Evolutionary conservation across 768 basidiomycete genomes (phyloP).

Genomic region (Suillus americanus): DNA sequence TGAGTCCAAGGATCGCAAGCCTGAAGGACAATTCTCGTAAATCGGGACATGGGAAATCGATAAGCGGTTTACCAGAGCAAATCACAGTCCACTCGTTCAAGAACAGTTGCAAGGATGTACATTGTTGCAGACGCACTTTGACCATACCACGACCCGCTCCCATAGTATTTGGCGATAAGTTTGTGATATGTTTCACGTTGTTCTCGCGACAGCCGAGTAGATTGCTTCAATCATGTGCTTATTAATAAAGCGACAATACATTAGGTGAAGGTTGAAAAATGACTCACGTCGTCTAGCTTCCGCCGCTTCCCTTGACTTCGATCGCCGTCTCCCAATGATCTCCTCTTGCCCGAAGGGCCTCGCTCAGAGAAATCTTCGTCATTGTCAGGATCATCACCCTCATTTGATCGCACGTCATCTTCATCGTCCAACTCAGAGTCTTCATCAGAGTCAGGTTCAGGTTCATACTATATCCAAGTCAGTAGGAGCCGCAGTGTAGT

Average conservation of each 20-base stretch:
- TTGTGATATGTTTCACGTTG: conserved; percentile 64
- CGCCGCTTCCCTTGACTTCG: conserved; percentile 54
- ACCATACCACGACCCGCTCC: conserved; percentile 80
- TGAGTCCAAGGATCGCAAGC: conserved; percentile 92
- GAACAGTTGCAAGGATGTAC: conserved; percentile 85
- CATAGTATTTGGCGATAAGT: conserved; percentile 79
- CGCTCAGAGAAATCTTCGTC: conserved; percentile 40
- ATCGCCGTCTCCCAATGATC: conserved; percentile 40
- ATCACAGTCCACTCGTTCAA: conserved; percentile 92
- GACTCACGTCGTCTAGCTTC: conserved; percentile 49
- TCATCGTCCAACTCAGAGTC: conserved; percentile 46
- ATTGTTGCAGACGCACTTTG: conserved; percentile 89
- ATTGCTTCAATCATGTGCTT: conserved; percentile 34
- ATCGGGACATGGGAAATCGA: not conserved
- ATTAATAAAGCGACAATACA: not conserved
- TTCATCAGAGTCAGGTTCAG: conserved; percentile 69
- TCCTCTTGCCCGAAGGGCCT: conserved; percentile 48
- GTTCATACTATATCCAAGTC: conserved; percentile 60
- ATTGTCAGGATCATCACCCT: conserved; percentile 39
- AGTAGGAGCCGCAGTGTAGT: not conserved
- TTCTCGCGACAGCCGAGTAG: conserved; percentile 64
- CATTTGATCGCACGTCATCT: conserved; percentile 45
- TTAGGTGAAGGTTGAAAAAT: conserved; percentile 10
- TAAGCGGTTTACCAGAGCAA: conserved; percentile 68
- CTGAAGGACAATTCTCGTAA: conserved; percentile 37